Percentiles rank a stretch among this genome's conserved stretches.
These are phyloP conservation scores for Cenchrus americanus DNA, from an alignment of 176 grass and related monocot species.

Conservation along the genomic window DNA sequence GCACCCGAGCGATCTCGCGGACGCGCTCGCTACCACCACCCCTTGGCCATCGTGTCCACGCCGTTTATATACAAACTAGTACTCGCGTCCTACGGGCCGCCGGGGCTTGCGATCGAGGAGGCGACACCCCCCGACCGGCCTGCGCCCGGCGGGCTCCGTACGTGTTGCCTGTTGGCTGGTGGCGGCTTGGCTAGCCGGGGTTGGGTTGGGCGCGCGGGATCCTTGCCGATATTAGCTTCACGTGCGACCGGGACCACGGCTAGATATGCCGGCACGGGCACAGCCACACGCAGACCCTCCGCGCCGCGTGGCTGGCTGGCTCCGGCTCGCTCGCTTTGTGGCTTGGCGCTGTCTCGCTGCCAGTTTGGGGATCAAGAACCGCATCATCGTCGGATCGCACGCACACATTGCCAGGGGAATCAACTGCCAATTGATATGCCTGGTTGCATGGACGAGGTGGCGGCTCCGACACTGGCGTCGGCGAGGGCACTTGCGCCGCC, in stretches of 20 bases:
- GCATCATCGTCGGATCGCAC: no score
- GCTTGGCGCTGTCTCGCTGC: neutral
- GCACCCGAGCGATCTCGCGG: constrained; percentile 16
- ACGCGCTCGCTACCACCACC: neutral
- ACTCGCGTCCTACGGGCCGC: no score
- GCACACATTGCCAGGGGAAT: neutral
- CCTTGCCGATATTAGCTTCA: constrained; percentile 47
- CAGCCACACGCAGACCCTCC: neutral
- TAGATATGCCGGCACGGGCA: constrained; percentile 38
- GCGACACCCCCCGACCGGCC: no score
- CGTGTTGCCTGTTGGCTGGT: no score
- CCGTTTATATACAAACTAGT: no score
- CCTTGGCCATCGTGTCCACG: no score
- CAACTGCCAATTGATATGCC: no score
- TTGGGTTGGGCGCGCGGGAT: neutral
- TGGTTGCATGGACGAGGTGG: no score
- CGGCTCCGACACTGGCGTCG: neutral
- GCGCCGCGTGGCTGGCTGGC: no score
- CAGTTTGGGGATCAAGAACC: neutral
- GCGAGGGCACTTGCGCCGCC: neutral
- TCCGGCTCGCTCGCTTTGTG: neutral
- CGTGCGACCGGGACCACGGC: constrained; percentile 46
- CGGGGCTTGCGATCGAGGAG: no score
- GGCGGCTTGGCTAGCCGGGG: no score
- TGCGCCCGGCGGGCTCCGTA: no score